Conservation (phyloP, 2,329 filamentous ascomycete genomes). For the Bimuria novae-zelandiae region DNA sequence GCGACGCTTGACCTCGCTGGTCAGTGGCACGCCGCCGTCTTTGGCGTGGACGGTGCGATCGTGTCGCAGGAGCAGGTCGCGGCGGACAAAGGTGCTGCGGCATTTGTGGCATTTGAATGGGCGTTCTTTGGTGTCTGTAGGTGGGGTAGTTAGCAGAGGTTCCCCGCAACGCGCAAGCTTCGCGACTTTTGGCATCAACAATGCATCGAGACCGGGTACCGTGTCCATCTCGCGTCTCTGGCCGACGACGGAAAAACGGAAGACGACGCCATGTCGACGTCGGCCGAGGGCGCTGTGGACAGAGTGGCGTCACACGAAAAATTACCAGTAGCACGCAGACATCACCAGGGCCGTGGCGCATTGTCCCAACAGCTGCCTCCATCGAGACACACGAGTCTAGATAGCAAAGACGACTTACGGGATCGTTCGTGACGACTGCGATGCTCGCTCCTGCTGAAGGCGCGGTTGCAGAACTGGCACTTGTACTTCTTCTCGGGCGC, state of each 20-base stretch:
- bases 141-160: constrained; percentile 38
- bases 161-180: constrained; percentile 42
- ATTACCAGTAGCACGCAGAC: background rate
- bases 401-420: constrained; percentile 69
- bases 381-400: constrained; percentile 29
- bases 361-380: constrained; percentile 9
- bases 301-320: background rate
- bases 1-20: constrained; percentile 91
- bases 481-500: constrained; percentile 98
- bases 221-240: background rate
- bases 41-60: constrained; percentile 98
- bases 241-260: background rate
- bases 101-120: constrained; percentile 99
- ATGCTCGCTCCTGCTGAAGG: constrained; percentile 97
- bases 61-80: constrained; percentile 93
- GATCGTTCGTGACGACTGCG: constrained; percentile 95
- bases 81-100: constrained; percentile 95
- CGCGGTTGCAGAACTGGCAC: constrained; percentile 97
- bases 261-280: background rate
- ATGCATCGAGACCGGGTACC: constrained; percentile 21
- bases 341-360: background rate
- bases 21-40: constrained; percentile 90
- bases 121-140: constrained; percentile 91
- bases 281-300: background rate
- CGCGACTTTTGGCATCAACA: constrained; percentile 42